Conservation (phyloP, 2,329 filamentous ascomycete genomes). For the Botryosphaeria agaves region DNA sequence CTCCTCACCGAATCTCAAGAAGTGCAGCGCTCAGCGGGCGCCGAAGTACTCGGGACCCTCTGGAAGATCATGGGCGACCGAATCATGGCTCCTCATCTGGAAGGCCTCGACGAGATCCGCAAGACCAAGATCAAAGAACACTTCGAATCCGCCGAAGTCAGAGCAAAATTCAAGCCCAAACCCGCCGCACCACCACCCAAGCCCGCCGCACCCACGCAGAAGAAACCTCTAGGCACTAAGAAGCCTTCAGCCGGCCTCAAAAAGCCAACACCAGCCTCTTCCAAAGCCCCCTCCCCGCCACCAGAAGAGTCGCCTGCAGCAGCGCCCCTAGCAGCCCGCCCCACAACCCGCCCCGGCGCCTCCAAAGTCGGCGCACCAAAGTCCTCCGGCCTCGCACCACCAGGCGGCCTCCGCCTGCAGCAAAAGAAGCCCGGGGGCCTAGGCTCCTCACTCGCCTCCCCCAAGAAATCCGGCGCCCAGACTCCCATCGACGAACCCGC, state of each 20-base stretch:
- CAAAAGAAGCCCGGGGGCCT: conserved; percentile 10
- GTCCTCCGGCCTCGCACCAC: conserved; percentile 26
- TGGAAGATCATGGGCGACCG: conserved; percentile 99
- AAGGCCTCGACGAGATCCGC: conserved; percentile 85
- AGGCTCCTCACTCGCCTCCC: conserved; percentile 20
- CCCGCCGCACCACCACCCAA: conserved; percentile 44
- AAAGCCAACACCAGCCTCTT: conserved; percentile 25
- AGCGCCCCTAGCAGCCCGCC: conserved; percentile 39
- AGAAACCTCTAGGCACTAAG: conserved; percentile 25
- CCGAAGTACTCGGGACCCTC: conserved; percentile 78
- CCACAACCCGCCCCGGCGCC: conserved; percentile 32
- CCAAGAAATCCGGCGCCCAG: conserved; percentile 20
- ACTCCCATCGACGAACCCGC: conserved; percentile 20
- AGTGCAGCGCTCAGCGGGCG: conserved; percentile 69
- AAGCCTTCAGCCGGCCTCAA: conserved; percentile 33
- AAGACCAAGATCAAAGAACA: conserved; percentile 95
- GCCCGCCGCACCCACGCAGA: conserved; percentile 33
- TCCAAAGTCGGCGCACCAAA: conserved; percentile 24
- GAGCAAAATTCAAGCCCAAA: conserved; percentile 86
- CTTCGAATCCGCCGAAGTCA: conserved; percentile 65
- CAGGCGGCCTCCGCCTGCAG: conserved; percentile 3
- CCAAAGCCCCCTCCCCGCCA: conserved; percentile 19
- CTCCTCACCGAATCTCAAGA: conserved; percentile 80
- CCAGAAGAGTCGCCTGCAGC: conserved; percentile 28
- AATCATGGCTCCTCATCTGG: conserved; percentile 82